These are phyloP conservation scores for Acacia melanoxylon DNA, from an alignment of 306 rosid genomes.

Conservation along the genomic window DNA sequence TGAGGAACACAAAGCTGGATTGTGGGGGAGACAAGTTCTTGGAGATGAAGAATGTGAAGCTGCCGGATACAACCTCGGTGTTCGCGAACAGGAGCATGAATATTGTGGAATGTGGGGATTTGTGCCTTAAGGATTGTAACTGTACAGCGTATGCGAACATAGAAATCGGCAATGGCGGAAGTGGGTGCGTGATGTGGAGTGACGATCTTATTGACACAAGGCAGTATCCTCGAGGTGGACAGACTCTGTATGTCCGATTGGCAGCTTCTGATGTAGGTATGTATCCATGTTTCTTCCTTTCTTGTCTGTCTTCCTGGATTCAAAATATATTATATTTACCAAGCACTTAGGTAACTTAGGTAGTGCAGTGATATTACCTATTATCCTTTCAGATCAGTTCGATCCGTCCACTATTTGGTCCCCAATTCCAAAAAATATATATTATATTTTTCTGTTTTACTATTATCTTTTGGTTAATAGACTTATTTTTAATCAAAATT, in stretches of 20 bases:
- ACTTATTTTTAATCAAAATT: too few relatives aligned
- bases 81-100: conserved; percentile 45
- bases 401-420: too few relatives aligned
- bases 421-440: too few relatives aligned
- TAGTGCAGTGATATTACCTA: too few relatives aligned
- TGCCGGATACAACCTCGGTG: conserved; percentile 61
- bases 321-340: too few relatives aligned
- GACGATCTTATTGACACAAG: conserved; percentile 54
- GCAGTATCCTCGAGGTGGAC: conserved; percentile 51
- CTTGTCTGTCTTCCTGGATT: background rate
- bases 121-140: conserved; percentile 56
- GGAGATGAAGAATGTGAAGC: conserved; percentile 43
- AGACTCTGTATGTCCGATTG: conserved; percentile 54
- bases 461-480: too few relatives aligned
- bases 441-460: too few relatives aligned
- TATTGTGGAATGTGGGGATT: conserved; percentile 38
- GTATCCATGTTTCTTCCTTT: background rate
- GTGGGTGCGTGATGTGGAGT: conserved; percentile 66
- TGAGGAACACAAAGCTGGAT: conserved; percentile 45
- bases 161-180: conserved; percentile 41
- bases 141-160: conserved; percentile 62
- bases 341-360: too few relatives aligned
- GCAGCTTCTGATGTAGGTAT: conserved; percentile 77
- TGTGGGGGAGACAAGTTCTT: conserved; percentile 53
- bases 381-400: too few relatives aligned